Base-by-base conservation (phyloP, 257 asterid species). In the Petunia axillaris region DNA sequence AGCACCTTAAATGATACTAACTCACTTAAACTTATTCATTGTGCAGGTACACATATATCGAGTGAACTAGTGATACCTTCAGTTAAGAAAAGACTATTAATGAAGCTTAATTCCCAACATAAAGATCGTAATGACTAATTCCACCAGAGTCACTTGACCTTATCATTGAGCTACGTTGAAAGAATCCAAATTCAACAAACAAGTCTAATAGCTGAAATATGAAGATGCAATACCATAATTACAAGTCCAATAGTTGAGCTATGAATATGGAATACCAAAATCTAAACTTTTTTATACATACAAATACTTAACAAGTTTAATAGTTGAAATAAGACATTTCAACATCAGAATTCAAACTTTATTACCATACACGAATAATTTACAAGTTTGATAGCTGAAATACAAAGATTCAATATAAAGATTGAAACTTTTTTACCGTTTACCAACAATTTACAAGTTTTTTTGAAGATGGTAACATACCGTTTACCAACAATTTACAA, bases 61-160 rank as follows among this genome's bases (percentile, higher is more conserved):
- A 50, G 62, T 6, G 59, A 35, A 35, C 77, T 70, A 70, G 25
- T 46, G 74, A 16, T 68, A 68, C 76, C 13, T 65, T 65, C 74
- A 66, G 25, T 14, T 39, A 66, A 66, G 38, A 66, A 14, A 52
- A 66, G 25, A 70, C 25, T 70, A 70, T 14, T 44, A 44, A 70
- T 25, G 25, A 70, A 44, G 58, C 10, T 8, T 44, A 44, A 4
- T 70, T 70, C 48, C 16, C 58, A 8, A 4, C 3, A 44, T 16
- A 46, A 46, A 46, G 41, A 70, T 70, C 58, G 16, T 68, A 68
- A 48, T 71, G 13, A 48, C 60, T 35, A 48, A 71, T 11, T 48
- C 36, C 6, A 71, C 60, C 44, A 71, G 43, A 46, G 60, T 48
- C 77, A 5, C 77, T 3, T 5, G 10, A 35, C 35, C 54, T 11